phyloP scores from a whole-genome alignment of 345 rosid genomes.

The Barbarea vulgaris region DNA sequence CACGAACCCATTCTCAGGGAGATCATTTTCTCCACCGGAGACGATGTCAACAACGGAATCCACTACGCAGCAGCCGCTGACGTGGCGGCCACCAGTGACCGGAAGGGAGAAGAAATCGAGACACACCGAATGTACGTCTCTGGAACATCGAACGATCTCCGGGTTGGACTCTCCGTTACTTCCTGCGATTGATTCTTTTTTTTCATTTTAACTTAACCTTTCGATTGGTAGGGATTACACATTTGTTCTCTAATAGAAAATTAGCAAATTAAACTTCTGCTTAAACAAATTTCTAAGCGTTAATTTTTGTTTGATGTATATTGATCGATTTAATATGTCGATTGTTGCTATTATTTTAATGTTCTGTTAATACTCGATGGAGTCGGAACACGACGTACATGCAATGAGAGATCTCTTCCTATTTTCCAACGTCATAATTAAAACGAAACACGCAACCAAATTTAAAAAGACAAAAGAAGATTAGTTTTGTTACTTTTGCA shows the following conservation, averaged over 20 bases:
- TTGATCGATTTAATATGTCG: neutral
- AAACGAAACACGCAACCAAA: constrained; percentile 15
- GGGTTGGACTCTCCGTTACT: constrained; percentile 86
- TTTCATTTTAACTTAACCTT: constrained; percentile 6
- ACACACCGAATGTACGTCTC: constrained; percentile 84
- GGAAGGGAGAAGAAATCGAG: constrained; percentile 62
- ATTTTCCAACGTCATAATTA: neutral
- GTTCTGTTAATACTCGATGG: neutral
- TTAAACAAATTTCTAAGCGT: neutral
- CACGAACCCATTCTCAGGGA: constrained; percentile 90
- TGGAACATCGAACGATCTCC: constrained; percentile 93
- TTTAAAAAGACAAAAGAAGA: neutral
- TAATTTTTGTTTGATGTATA: constrained; percentile 4
- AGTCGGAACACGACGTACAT: neutral
- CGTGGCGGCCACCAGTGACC: constrained; percentile 39
- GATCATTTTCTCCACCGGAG: constrained; percentile 67
- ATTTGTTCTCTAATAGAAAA: neutral
- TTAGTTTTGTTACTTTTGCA: constrained; percentile 14
- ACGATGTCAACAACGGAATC: constrained; percentile 50
- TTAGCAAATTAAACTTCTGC: constrained; percentile 1
- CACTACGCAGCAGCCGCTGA: constrained; percentile 58
- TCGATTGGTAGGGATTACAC: neutral
- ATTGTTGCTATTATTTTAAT: neutral
- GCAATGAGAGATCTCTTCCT: neutral
- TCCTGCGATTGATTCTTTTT: constrained; percentile 62